These are phyloP conservation scores for Westerdykella sp. DNA, from an alignment of 2,329 filamentous ascomycete species.

Conservation along the genomic window DNA sequence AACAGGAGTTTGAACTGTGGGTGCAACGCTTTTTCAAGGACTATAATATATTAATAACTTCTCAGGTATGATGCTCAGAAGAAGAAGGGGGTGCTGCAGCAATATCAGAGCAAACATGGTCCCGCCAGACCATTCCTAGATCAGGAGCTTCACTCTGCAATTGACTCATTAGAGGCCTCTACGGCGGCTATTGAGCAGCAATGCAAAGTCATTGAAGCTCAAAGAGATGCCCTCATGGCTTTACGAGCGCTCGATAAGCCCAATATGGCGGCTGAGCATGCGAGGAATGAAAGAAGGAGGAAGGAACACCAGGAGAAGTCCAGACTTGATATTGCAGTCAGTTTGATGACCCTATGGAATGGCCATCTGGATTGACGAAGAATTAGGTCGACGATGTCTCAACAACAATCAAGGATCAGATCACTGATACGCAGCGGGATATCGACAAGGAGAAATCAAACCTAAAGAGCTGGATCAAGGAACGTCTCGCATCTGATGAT, in stretches of 20 bases:
- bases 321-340: slow-evolving; percentile 36
- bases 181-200: slow-evolving; percentile 61
- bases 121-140: slow-evolving; percentile 49
- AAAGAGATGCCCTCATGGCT: slow-evolving; percentile 56
- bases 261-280: slow-evolving; percentile 34
- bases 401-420: slow-evolving; percentile 26
- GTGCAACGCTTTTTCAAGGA: slow-evolving; percentile 6
- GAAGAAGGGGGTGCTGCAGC: slow-evolving; percentile 28
- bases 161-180: slow-evolving; percentile 58
- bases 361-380: neutral
- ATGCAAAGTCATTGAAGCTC: slow-evolving; percentile 54
- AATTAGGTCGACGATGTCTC: slow-evolving; percentile 26
- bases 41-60: slow-evolving; percentile 3
- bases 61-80: slow-evolving; percentile 29
- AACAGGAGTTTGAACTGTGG: slow-evolving; percentile 46
- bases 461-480: slow-evolving; percentile 47
- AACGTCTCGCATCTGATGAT: slow-evolving; percentile 56
- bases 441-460: slow-evolving; percentile 40
- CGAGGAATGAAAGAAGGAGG: slow-evolving; percentile 34
- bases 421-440: slow-evolving; percentile 44
- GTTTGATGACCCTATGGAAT: neutral
- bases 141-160: slow-evolving; percentile 55
- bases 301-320: slow-evolving; percentile 38
- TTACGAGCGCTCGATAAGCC: slow-evolving; percentile 45
- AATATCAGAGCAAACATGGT: slow-evolving; percentile 25